Base-by-base conservation (phyloP, 1,139 yeast species). In the Yamadazyma epiphylla region DNA sequence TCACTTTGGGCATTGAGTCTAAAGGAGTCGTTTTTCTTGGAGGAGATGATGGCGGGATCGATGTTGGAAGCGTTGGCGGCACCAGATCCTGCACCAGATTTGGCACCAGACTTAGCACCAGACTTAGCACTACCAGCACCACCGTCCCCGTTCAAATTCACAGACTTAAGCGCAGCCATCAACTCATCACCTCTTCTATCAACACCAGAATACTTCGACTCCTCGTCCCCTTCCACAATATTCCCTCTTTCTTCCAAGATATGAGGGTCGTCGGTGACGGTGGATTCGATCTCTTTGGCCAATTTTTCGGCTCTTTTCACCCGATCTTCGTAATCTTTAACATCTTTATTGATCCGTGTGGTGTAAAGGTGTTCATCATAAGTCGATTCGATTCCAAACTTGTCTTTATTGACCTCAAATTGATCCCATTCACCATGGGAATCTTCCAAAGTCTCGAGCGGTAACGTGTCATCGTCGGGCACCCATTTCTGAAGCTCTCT, bases 141-240 rank as follows among this genome's bases (percentile, higher is more conserved):
- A 4, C 71, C 73, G 12, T 34, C 37, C 13, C 22, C 26, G 28
- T 24, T 31, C 11, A 58, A 45, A 20, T 49, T 53, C 19, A 63
- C 58, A 20, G 53, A 57, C 39, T 58, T 67, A 43, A 78, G 64
- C 4, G 83, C 79, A 3, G 83, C 83, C 68, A 79, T 70, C 36
- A 79, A 58, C 36, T 78, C 85, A 42, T 74, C 79, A 19, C 83
- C 83, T 43, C 83, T 65, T 8, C 45, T 41, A 26, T 43, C 47
- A 31, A 91, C 98, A 27, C 97, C 97, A 3, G 96, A 87, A 52
- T 89, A 91, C 58, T 85, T 85, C 56, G 88, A 96, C 55, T 94
- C 99, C 59, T 91, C 98, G 55, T 91, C 97, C 39, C 84, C 74
- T 51, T 86, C 95, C 51, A 86, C 95, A 24, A 83, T 74, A 13